Evolutionary conservation across 2,329 filamentous ascomycete species (phyloP), one percentile per base, ranked within the genome.

Genomic region (Teratosphaeria epicoccoides): DNA sequence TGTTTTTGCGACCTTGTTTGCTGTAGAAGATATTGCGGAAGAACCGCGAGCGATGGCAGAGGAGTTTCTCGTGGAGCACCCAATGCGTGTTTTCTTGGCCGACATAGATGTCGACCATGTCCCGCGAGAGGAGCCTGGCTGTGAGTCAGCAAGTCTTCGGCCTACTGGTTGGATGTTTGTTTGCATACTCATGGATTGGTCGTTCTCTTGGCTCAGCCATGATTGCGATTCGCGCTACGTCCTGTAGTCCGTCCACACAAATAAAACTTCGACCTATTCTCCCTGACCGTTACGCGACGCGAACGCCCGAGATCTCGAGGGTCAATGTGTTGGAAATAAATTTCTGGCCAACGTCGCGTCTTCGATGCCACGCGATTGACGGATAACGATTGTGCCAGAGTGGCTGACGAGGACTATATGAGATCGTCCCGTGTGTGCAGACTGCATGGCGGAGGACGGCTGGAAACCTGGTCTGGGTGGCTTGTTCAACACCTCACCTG

Each of bases 61-160:
- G 72, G 6, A 79, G 75, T 57, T 77, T 77, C 61, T 79, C 75
- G 69, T 79, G 76, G 3, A 79, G 68, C 51, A 73, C 70, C 75
- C 75, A 79, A 64, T 76, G 73, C 1, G 75, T 77, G 66, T 76
- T 76, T 29, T 76, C 72, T 6, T 69, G 56, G 50, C 76, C 76
- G 63, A 79, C 73, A 63, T 78, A 79, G 64, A 79, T 72, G 66
- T 79, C 74, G 52, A 79, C 76, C 67, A 79, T 73, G 54, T 74
- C 71, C 51, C 69, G 71, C 52, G 75, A 76, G 56, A 79, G 73
- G 59, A 79, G 74, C 66, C 74, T 77, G 58, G 24, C 47, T 26
- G 26, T 25, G 6, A n/a, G 26, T 54, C 44, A 52, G 47, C 33
- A 22, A 26, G 24, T 6, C 44, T 24, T 46, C 12, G 25, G 14